phyloP scores from a whole-genome alignment of 345 rosid species.

The Rhodomyrtus tomentosa region DNA sequence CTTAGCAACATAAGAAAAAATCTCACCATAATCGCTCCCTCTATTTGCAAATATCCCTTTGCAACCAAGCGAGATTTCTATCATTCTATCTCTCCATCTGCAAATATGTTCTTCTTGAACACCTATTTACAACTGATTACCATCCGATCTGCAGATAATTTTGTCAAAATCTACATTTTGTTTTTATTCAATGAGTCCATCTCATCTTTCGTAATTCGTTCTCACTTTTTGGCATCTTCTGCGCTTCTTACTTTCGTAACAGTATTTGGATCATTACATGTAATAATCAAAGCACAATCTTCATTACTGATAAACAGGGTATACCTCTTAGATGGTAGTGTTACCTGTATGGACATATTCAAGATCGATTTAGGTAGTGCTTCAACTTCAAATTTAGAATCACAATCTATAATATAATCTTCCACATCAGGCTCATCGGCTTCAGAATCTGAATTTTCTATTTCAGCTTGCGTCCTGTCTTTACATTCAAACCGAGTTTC shows the following conservation, averaged over 20 bases:
- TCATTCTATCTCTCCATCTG: background rate
- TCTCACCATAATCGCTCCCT: background rate
- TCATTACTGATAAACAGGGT: background rate
- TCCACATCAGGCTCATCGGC: background rate
- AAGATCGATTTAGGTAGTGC: background rate
- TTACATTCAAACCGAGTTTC: background rate
- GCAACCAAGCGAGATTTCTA: background rate
- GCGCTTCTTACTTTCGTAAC: background rate
- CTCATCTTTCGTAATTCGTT: background rate
- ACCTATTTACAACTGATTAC: background rate
- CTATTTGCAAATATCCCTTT: background rate
- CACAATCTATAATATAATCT: background rate
- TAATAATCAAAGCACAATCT: background rate
- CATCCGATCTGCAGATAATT: background rate
- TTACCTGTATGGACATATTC: background rate
- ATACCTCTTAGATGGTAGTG: background rate
- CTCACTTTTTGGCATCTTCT: background rate
- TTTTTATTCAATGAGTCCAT: background rate
- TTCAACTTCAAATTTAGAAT: background rate
- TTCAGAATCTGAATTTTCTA: background rate
- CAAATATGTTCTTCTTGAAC: background rate
- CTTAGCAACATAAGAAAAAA: background rate
- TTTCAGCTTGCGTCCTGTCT: background rate
- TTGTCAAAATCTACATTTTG: fast-evolving
- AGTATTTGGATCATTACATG: background rate